Evolutionary conservation across 2,329 filamentous ascomycete genomes (phyloP).

Genomic region (Dendrostoma leiphaemia): DNA sequence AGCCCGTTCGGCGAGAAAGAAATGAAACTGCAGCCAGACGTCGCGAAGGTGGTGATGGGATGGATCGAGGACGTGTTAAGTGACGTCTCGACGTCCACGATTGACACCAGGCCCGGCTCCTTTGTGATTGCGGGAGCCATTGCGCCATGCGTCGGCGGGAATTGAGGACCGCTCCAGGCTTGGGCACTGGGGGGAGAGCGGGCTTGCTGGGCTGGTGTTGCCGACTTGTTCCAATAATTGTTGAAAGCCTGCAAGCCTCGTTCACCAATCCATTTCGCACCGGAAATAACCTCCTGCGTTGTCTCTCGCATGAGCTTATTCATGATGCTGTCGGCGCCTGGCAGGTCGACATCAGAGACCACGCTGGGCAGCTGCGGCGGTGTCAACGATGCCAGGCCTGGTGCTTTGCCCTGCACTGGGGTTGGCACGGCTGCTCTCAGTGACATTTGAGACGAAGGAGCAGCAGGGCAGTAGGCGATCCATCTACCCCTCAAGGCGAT

Average conservation of each 20-base stretch:
- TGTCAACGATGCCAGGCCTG: constrained; percentile 58
- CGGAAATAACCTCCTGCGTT: constrained; percentile 74
- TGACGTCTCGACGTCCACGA: constrained; percentile 68
- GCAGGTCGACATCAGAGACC: constrained; percentile 69
- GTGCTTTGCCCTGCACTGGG: constrained; percentile 51
- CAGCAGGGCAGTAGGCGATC: constrained; percentile 74
- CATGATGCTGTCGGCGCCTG: constrained; percentile 67
- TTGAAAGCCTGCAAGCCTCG: constrained; percentile 77
- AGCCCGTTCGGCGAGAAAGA: constrained; percentile 75
- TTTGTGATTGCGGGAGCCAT: constrained; percentile 54
- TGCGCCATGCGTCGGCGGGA: constrained; percentile 73
- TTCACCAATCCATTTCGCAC: constrained; percentile 73
- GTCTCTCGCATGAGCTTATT: constrained; percentile 78
- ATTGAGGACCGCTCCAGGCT: constrained; percentile 53
- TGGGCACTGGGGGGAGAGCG: constrained; percentile 44
- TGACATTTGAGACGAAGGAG: constrained; percentile 68
- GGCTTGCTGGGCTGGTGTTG: constrained; percentile 40
- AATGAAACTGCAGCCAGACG: constrained; percentile 75
- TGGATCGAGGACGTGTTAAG: constrained; percentile 51
- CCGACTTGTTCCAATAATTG: constrained; percentile 69
- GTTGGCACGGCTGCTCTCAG: constrained; percentile 65
- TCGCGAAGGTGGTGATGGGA: constrained; percentile 69
- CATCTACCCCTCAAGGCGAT: constrained; percentile 70
- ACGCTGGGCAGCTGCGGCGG: constrained; percentile 67
- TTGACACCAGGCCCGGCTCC: constrained; percentile 72